phyloP scores from a whole-genome alignment of 257 asterid species.

The Buddleja alternifolia region DNA sequence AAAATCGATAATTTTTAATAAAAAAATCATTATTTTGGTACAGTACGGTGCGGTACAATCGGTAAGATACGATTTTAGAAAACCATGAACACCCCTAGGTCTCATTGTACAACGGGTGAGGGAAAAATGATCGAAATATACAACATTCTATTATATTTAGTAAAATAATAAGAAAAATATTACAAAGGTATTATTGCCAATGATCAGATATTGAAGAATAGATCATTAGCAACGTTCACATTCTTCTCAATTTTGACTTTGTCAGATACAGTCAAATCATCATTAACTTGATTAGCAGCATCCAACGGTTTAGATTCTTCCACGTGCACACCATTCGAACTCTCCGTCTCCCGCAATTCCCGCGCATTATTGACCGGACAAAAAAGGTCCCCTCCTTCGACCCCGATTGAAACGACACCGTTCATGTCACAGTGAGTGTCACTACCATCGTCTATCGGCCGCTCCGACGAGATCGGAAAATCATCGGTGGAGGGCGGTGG shows the following conservation, averaged over 20 bases:
- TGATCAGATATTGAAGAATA: constrained; percentile 53
- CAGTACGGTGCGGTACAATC: too few species aligned
- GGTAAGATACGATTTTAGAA: too few species aligned
- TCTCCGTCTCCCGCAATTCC: constrained; percentile 33
- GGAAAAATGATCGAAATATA: neutral
- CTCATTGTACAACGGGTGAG: neutral
- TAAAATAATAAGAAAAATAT: neutral
- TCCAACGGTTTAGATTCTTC: constrained; percentile 40
- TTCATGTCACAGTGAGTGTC: constrained; percentile 35
- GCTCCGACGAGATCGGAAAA: constrained; percentile 32
- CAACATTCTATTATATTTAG: neutral
- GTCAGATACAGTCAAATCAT: constrained; percentile 29
- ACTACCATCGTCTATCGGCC: constrained; percentile 9
- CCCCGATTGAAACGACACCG: constrained; percentile 33
- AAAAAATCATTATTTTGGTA: too few species aligned
- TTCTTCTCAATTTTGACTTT: constrained; percentile 32
- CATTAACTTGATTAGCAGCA: constrained; percentile 22
- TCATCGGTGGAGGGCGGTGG: constrained; percentile 18
- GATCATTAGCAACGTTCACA: constrained; percentile 64
- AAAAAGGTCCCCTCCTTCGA: constrained; percentile 55
- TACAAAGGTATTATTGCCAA: neutral
- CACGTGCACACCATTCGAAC: constrained; percentile 28
- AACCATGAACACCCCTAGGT: too few species aligned
- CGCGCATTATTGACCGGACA: constrained; percentile 46
- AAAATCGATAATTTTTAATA: too few species aligned